Evolutionary conservation across 495 filamentous ascomycete species (phyloP).

Genomic region (Xylaria castorea): DNA sequence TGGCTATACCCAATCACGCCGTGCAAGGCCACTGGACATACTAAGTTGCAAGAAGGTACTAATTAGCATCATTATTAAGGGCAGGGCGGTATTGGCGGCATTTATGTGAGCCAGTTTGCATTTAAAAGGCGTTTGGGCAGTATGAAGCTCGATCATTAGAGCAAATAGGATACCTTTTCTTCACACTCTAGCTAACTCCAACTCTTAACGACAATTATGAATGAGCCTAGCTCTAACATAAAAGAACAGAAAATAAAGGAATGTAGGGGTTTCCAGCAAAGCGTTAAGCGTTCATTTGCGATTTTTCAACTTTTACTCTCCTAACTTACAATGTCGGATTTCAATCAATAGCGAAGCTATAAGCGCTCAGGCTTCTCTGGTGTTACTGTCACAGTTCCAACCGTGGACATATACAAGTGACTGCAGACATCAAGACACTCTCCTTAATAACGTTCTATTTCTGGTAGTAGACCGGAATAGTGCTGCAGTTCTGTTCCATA

Average conservation of each 20-base stretch:
- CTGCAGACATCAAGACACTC: too few species aligned
- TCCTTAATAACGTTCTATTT: too few species aligned
- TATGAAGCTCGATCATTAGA: background rate
- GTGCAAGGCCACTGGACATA: background rate
- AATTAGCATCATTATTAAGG: background rate
- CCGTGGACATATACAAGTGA: too few species aligned
- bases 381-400: too few species aligned
- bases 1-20: background rate
- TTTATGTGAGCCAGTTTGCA: constrained; percentile 8
- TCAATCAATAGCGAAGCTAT: background rate
- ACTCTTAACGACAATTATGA: background rate
- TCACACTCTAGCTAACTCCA: background rate
- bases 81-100: background rate
- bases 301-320: background rate
- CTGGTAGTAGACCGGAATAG: too few species aligned
- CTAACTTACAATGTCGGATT: background rate
- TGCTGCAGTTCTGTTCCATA: too few species aligned
- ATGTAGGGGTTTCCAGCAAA: background rate
- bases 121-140: constrained; percentile 20
- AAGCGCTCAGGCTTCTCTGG: too few species aligned
- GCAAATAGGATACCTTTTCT: constrained; percentile 11
- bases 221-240: background rate
- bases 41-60: background rate
- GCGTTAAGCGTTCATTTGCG: background rate
- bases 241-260: background rate